A percentile compares a stretch with the other conserved stretches of the same genome.
Evolutionary conservation across 108 stramenopile species (phyloP).

Genomic region (Skeletonema potamos): DNA sequence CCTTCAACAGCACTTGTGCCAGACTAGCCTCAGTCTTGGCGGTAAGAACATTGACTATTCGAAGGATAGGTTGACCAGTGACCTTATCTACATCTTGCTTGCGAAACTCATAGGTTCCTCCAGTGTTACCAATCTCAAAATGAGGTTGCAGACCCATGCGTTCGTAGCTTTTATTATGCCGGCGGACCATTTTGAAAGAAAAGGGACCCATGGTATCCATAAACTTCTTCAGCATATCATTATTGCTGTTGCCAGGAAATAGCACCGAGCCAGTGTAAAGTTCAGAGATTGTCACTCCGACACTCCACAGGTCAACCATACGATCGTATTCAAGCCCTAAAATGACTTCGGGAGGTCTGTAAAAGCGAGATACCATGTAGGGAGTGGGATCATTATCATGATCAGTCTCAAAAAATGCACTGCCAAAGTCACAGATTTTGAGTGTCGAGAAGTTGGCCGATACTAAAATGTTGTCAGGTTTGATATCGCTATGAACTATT

Average conservation of each 20-base stretch:
- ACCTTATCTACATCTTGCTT: constrained; percentile 72
- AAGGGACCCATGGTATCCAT: constrained; percentile 94
- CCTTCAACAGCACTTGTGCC: constrained; percentile 52
- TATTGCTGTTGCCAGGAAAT: constrained; percentile 92
- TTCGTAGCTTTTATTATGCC: constrained; percentile 71
- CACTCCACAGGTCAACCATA: constrained; percentile 93
- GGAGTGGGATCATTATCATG: constrained; percentile 89
- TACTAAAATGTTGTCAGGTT: constrained; percentile 98
- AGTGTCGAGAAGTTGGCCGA: constrained; percentile 78
- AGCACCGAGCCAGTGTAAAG: constrained; percentile 92
- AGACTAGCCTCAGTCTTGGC: constrained; percentile 45
- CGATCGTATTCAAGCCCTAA: constrained; percentile 91
- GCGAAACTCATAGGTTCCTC: constrained; percentile 63
- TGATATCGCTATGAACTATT: constrained; percentile 97
- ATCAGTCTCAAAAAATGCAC: constrained; percentile 85
- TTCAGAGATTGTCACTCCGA: constrained; percentile 92
- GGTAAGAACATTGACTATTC: constrained; percentile 53
- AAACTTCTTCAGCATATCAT: constrained; percentile 92
- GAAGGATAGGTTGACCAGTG: constrained; percentile 57
- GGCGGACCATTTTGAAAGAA: constrained; percentile 78
- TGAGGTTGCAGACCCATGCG: constrained; percentile 61
- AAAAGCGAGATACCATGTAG: constrained; percentile 97
- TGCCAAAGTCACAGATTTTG: constrained; percentile 94
- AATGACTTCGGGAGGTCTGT: constrained; percentile 99
- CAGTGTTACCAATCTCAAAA: constrained; percentile 52